Evolutionary conservation across 352 stramenopile species (phyloP), one percentile per base, ranked within the genome.

Genomic region (Phytophthora agathidicida): DNA sequence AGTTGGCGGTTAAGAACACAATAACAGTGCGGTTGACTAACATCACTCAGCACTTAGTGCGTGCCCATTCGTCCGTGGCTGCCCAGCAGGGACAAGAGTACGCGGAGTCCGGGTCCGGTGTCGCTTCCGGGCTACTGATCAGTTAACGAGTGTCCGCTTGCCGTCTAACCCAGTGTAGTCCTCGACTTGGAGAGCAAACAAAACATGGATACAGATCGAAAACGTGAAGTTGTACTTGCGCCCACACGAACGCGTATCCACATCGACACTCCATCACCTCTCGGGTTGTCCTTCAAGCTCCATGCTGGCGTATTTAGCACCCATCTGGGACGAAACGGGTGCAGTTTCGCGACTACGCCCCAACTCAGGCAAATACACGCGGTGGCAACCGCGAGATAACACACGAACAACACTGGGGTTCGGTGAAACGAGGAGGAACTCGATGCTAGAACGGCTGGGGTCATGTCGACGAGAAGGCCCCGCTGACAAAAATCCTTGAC

Each of bases 141-240:
- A 20, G 22, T 53, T 53, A 7, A 42, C 31, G 3, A 43, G 32
- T n/a, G 45, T 31, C 22, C 31, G 19, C 31, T 53, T 53, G 1
- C 31, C 31, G 49, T 36, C 49, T 3, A 59, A 32, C 1, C 28
- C 49, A 7, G 49, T 49, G 37, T 59, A 59, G 19, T 59, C 13
- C 32, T 53, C 53, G 31, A 39, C 32, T 13, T 60, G 32, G 2
- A 60, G 16, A 23, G 27, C 38, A 14, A 45, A 43, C 0, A 50
- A 1, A 1, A 43, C 27, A 14, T 58, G 37, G 7, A 58, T 58
- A 20, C 36, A 49, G 0, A 50, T 36, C 3, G 19, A 37, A 13
- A 44, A 49, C 27, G 42, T 59, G 49, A 59, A 43, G 37, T 59
- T 11, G n/a, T 59, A 43, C 50, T 44, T 59, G 20, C 50, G 44